phyloP scores from a whole-genome alignment of 345 rosid genomes.

The Geranium rotundifolium region DNA sequence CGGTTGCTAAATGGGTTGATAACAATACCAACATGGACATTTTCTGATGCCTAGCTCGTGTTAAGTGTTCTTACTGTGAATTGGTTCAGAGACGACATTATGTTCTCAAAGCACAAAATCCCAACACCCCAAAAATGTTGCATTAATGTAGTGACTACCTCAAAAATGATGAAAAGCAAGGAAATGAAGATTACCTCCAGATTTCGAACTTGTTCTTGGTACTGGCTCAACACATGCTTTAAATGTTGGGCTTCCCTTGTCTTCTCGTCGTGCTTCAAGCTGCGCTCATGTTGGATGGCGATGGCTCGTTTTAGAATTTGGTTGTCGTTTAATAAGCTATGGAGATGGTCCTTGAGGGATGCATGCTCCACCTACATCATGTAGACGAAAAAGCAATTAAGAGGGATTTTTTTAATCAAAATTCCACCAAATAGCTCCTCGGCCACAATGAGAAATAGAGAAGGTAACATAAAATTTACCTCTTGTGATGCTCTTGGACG shows the following conservation, averaged over 20 bases:
- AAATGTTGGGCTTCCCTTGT: slow-evolving; percentile 29
- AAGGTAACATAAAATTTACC: slow-evolving; percentile 22
- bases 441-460: no score
- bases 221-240: slow-evolving; percentile 27
- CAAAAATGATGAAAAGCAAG: no score
- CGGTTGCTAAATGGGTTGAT: no score
- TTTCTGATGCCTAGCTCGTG: no score
- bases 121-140: no score
- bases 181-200: slow-evolving; percentile 38
- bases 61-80: no score
- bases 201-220: slow-evolving; percentile 36
- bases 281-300: slow-evolving; percentile 36
- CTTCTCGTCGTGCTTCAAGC: slow-evolving; percentile 33
- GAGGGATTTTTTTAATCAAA: background rate
- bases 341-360: slow-evolving; percentile 27
- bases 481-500: slow-evolving; percentile 21
- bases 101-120: no score
- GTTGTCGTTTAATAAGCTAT: slow-evolving; percentile 34
- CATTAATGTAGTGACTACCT: no score
- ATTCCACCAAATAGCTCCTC: no score
- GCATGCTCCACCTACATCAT: slow-evolving; percentile 28
- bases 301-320: slow-evolving; percentile 38
- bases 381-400: background rate
- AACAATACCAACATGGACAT: no score
- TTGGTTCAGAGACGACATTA: no score